Evolutionary conservation across 148 eudicot species (phyloP).

Genomic region (Vaccinium vitisidaea): DNA sequence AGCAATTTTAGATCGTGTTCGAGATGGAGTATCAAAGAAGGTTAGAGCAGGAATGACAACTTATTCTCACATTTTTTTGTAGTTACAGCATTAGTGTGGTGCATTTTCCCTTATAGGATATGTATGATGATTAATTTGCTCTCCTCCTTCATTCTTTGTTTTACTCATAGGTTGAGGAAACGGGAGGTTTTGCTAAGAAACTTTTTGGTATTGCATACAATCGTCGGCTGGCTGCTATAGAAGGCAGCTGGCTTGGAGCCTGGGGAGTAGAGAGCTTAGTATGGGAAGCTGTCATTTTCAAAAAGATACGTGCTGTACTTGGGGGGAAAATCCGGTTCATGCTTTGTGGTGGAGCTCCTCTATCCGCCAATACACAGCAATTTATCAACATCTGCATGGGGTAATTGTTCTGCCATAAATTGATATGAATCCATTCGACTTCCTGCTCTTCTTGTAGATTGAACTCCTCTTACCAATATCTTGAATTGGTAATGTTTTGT

Average conservation of each 20-base stretch:
- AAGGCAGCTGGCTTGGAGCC: constrained; percentile 95
- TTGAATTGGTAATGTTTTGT: background rate
- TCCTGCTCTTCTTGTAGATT: background rate
- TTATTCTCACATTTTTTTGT: background rate
- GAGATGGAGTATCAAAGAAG: constrained; percentile 91
- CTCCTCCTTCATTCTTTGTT: constrained; percentile 9
- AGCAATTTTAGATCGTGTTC: constrained; percentile 91
- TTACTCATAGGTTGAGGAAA: constrained; percentile 68
- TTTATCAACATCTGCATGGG: constrained; percentile 96
- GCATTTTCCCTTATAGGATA: background rate
- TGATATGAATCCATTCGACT: background rate
- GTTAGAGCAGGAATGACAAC: constrained; percentile 26
- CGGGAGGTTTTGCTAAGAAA: constrained; percentile 61
- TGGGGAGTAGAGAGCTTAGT: constrained; percentile 72
- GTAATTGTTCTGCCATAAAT: constrained; percentile 39
- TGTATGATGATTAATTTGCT: background rate
- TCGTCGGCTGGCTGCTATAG: constrained; percentile 79
- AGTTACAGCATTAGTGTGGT: background rate
- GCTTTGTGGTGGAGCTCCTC: constrained; percentile 99
- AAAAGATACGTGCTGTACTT: constrained; percentile 67
- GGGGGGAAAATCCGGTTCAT: constrained; percentile 89
- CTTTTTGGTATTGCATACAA: constrained; percentile 69
- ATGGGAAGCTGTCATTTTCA: constrained; percentile 78
- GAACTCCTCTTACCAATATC: background rate
- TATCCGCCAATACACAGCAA: constrained; percentile 85